Percentiles rank a stretch among this genome's conserved stretches.
phyloP scores from a whole-genome alignment of 2,329 filamentous ascomycete genomes.

The Pseudogymnoascus sp. region DNA sequence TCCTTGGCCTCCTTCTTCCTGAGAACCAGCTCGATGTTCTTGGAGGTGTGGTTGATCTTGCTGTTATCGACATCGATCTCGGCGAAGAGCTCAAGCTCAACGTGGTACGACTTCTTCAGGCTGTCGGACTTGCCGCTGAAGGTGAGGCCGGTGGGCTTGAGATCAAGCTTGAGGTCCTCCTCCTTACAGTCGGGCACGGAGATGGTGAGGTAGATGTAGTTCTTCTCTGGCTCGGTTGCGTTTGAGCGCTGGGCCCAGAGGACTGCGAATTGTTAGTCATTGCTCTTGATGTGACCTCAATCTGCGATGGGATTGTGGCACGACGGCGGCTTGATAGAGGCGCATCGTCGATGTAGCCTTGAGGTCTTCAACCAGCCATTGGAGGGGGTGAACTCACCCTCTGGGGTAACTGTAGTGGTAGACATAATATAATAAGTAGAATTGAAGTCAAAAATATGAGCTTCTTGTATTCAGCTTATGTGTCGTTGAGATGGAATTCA shows the following conservation, averaged over 20 bases:
- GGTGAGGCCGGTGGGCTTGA: slow-evolving; percentile 67
- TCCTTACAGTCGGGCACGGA: slow-evolving; percentile 76
- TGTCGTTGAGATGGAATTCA: slow-evolving; percentile 9
- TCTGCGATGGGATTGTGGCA: neutral
- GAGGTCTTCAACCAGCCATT: neutral
- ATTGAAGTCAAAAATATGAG: slow-evolving; percentile 2
- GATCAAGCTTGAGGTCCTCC: slow-evolving; percentile 70
- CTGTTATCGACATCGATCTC: slow-evolving; percentile 82
- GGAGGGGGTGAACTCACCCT: slow-evolving; percentile 10
- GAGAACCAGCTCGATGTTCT: slow-evolving; percentile 84
- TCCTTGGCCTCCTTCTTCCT: slow-evolving; percentile 94
- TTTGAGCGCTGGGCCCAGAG: slow-evolving; percentile 98
- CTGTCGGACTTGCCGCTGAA: slow-evolving; percentile 79
- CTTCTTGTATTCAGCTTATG: slow-evolving; percentile 8
- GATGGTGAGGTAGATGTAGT: slow-evolving; percentile 92
- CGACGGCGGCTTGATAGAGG: neutral
- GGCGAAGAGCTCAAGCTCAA: slow-evolving; percentile 79
- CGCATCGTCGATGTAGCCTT: slow-evolving; percentile 3
- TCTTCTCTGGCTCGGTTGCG: slow-evolving; percentile 70
- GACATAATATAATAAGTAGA: slow-evolving; percentile 12
- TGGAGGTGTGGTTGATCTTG: slow-evolving; percentile 81
- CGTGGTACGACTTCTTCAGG: slow-evolving; percentile 79
- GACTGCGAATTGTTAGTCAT: slow-evolving; percentile 46
- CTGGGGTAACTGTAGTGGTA: slow-evolving; percentile 11
- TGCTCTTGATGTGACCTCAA: neutral